Evolutionary conservation across 1,139 yeast species (phyloP), one percentile per base, ranked within the genome.

Genomic region (Geotrichum reessii): DNA sequence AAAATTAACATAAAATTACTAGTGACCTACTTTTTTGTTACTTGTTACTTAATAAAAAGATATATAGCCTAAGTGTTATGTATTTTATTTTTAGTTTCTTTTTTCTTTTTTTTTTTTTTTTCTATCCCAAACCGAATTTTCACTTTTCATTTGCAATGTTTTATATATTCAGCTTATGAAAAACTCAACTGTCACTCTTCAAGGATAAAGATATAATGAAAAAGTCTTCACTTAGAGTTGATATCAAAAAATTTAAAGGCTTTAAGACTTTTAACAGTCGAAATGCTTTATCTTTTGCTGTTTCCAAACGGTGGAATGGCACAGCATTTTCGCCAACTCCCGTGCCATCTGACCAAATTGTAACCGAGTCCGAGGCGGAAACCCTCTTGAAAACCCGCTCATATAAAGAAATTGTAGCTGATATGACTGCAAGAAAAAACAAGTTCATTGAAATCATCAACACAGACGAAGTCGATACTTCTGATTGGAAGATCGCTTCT

Each of bases 351-450:
- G 17, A 17, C 2, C 9, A 7, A 17, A 14, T 37, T 37, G 19
- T 3, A 37, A n/a, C 44, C 21, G 44, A 37, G n/a, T n/a, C 44
- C 14, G 44, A 37, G 17, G n/a, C 44, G 19, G 44, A 37, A 37
- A n/a, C 44, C 7, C 44, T 37, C 17, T 37, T 47, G 47, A 56
- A 51, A 51, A 47, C 28, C 19, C 47, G 50, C 46, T 49, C 52
- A 2, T 58, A 40, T 17, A 24, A 33, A n/a, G 61, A 58, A 2
- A 58, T 58, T 24, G 40, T 53, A 5, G 33, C 19, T 11, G 61
- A 55, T 31, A 58, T 58, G 44, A 50, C 44, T 22, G 47, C 47
- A 14, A 55, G 61, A 21, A 53, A 52, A 47, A 54, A 54, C 47
- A 40, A 28, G 9, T 56, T 52, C 42, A 22, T 57, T 44, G 56